A percentile compares a stretch with the other conserved stretches of the same genome.
Conservation (phyloP, 805 yeast genomes). For the Pichia ethanolica region DNA sequence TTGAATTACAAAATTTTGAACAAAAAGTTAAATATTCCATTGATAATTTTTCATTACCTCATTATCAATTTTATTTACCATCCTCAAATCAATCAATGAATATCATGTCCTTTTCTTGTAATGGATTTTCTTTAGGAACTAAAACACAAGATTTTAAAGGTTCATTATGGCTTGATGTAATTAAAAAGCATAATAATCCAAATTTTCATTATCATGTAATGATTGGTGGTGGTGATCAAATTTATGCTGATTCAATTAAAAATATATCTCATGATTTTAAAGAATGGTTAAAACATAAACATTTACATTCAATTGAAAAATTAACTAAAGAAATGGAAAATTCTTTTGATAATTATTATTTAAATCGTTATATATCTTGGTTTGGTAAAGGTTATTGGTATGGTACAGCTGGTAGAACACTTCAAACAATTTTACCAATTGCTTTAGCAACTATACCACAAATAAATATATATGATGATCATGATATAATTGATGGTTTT, state of each 20-base stretch:
- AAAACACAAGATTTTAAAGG: slow-evolving; percentile 63
- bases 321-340: slow-evolving; percentile 40
- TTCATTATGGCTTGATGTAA: slow-evolving; percentile 80
- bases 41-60: slow-evolving; percentile 33
- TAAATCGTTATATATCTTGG: slow-evolving; percentile 76
- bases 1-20: slow-evolving; percentile 42
- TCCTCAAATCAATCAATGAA: slow-evolving; percentile 62
- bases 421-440: slow-evolving; percentile 60
- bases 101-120: slow-evolving; percentile 77
- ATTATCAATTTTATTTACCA: slow-evolving; percentile 67
- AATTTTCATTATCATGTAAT: slow-evolving; percentile 68
- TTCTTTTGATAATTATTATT: slow-evolving; percentile 60
- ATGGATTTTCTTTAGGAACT: slow-evolving; percentile 76
- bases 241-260: slow-evolving; percentile 80
- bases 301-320: slow-evolving; percentile 33
- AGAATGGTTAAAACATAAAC: slow-evolving; percentile 56
- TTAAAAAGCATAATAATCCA: slow-evolving; percentile 51
- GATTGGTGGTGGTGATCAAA: slow-evolving; percentile 97
- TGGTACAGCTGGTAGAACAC: slow-evolving; percentile 58
- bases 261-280: slow-evolving; percentile 43
- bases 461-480: slow-evolving; percentile 86
- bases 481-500: slow-evolving; percentile 93
- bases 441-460: slow-evolving; percentile 82
- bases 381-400: slow-evolving; percentile 85
- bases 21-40: slow-evolving; percentile 59